Base-by-base conservation (phyloP, 805 yeast genomes). In the Yarrowia deformans region DNA sequence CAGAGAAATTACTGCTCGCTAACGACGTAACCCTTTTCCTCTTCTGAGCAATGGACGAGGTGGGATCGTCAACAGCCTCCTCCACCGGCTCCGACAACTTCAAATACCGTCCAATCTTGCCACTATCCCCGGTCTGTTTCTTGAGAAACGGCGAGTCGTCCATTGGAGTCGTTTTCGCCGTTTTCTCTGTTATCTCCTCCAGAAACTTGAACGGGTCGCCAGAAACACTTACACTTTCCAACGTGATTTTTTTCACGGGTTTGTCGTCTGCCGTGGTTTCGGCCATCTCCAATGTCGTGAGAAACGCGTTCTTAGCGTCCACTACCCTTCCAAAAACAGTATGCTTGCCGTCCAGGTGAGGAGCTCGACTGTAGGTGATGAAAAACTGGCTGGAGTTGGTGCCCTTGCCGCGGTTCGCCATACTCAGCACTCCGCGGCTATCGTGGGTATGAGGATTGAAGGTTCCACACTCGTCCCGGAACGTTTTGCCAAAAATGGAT, bases 321-420 rank as follows among this genome's bases (percentile, higher is more conserved):
- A 70, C 73, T 1, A 92, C 93, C 69, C 79, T 80, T 1, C 97
- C 97, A 78, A 93, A 89, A 1, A 91, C 87, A 0, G 93, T 82
- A 75, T 91, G 93, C 73, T 88, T 89, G 0, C 91, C 91, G 52
- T 84, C 85, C 70, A 93, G 79, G 77, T 92, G 97, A 0, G 91
- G 89, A 9, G 88, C 84, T 1, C 91, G 85, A 67, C 82, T 83
- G 0, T 93, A 87, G 75, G 96, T 90, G 78, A 91, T 88, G 83
- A 91, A 91, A 81, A 91, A 91, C 81, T 91, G 97, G 34, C 96
- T 90, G 32, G 97, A 95, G 79, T 91, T 91, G 79, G 97, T 90
- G 86, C 90, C 89, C 80, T 94, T 94, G 74, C 97, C 97, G 70
- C 94, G 90, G 75, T 91, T 91, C 72, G 97, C 97, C 97, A 91